phyloP scores from a whole-genome alignment of 2,329 filamentous ascomycete genomes.

The Aspergillus tubingensis region DNA sequence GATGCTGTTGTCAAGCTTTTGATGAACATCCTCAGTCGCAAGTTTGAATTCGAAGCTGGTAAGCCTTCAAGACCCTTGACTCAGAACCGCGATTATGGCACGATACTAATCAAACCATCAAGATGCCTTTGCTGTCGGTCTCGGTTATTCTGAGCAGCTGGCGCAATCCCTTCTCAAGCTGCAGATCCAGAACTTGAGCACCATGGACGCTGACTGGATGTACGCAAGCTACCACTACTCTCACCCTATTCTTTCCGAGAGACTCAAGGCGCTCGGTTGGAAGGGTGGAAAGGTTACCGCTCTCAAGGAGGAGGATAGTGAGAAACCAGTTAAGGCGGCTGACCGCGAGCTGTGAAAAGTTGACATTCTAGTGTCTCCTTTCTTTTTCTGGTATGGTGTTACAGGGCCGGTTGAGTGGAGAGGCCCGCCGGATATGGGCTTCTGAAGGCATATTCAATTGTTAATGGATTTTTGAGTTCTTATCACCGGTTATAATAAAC shows the following conservation, averaged over 20 bases:
- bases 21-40: conserved; percentile 93
- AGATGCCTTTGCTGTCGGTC: conserved; percentile 80
- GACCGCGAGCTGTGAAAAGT: conserved; percentile 70
- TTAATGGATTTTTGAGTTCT: background rate
- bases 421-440: background rate
- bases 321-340: conserved; percentile 67
- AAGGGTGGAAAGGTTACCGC: conserved; percentile 58
- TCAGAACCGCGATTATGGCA: background rate
- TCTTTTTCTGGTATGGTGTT: conserved; percentile 10
- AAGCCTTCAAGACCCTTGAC: conserved; percentile 27
- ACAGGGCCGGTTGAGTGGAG: background rate
- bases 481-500: conserved; percentile 21
- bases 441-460: background rate
- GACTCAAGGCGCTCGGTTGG: conserved; percentile 89
- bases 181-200: conserved; percentile 96
- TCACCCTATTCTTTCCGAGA: conserved; percentile 92
- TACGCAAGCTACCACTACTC: conserved; percentile 99
- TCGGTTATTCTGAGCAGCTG: conserved; percentile 82
- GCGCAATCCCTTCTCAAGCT: conserved; percentile 91
- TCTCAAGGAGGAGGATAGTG: conserved; percentile 54
- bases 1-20: conserved; percentile 91
- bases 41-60: conserved; percentile 94
- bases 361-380: background rate
- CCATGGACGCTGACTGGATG: conserved; percentile 98
- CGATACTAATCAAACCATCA: conserved; percentile 24